Percentiles rank a stretch among this genome's conserved stretches.
Evolutionary conservation across 768 basidiomycete species (phyloP).

Genomic region (Russula sp.): DNA sequence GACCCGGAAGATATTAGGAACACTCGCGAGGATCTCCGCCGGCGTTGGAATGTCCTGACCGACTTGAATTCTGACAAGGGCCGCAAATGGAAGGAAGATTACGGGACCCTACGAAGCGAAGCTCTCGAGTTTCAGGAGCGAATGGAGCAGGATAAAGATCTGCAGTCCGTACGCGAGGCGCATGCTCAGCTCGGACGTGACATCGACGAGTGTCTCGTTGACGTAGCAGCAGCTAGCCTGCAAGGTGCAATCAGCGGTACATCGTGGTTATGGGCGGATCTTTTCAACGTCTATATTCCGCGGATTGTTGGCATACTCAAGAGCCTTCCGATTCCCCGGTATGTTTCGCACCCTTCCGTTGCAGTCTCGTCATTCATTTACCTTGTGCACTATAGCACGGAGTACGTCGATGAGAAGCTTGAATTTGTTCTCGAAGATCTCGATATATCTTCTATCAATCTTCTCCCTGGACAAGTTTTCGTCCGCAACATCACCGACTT

Average conservation of each 20-base stretch:
- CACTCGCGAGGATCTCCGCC: slow-evolving; percentile 45
- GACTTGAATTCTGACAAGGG: slow-evolving; percentile 45
- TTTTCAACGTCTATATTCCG: slow-evolving; percentile 78
- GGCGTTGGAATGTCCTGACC: slow-evolving; percentile 50
- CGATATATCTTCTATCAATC: slow-evolving; percentile 61
- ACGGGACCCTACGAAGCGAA: slow-evolving; percentile 48
- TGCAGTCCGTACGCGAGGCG: slow-evolving; percentile 47
- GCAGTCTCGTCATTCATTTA: not conserved
- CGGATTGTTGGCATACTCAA: slow-evolving; percentile 50
- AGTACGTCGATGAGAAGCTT: slow-evolving; percentile 63
- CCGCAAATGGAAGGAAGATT: slow-evolving; percentile 51
- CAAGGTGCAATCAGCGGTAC: slow-evolving; percentile 57
- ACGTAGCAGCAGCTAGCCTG: slow-evolving; percentile 43
- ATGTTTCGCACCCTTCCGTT: slow-evolving; percentile 10
- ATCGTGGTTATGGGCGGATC: slow-evolving; percentile 77
- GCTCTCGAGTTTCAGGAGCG: slow-evolving; percentile 46
- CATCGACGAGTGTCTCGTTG: slow-evolving; percentile 45
- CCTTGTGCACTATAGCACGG: slow-evolving; percentile 47
- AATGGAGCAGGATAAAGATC: slow-evolving; percentile 48
- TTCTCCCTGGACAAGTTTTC: slow-evolving; percentile 68
- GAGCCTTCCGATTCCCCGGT: slow-evolving; percentile 70
- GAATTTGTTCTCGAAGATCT: slow-evolving; percentile 77
- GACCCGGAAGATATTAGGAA: slow-evolving; percentile 46
- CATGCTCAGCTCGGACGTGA: slow-evolving; percentile 49
- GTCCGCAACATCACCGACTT: slow-evolving; percentile 68